Base-by-base conservation (phyloP, 2,329 filamentous ascomycete genomes). In the Chaetomiaceae sp. region DNA sequence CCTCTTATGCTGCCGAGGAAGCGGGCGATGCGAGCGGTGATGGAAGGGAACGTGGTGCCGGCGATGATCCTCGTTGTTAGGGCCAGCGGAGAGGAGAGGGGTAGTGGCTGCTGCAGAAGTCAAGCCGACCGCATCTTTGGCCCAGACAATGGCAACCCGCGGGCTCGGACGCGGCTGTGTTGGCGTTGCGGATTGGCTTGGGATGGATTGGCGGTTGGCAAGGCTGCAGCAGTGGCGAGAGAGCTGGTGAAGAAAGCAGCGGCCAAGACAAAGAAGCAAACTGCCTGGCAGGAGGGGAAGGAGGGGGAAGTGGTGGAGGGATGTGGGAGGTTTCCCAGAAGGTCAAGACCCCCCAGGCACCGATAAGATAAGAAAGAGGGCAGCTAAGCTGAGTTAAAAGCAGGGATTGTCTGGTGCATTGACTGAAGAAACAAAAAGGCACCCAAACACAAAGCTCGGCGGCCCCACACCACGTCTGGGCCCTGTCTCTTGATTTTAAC, bases 91-190 rank as follows among this genome's bases (percentile, higher is more conserved):
- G 21, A 12, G 21, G 33, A 45, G 53, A 43, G 49, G 50, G 50
- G 45, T 47, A 44, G n/a, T n/a, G n/a, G 50, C 27, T 27, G 38
- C 34, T 38, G 48, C 20, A 25, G 33, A 12, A 20, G 41, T 55
- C 53, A 55, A 44, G 14, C 34, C 3, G 35, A 30, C 39, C 12
- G 53, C 53, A 55, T 55, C 23, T 44, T 53, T 20, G 38, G 17
- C 33, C 7, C 7, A 25, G 14, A 20, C 13, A 17, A 17, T 27
- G 25, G 16, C 14, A 16, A 44, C 34, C 41, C 20, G 44, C 39
- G 20, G 23, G 34, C 23, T 50, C 20, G 6, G 42, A 20, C 23
- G 19, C 27, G 35, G 13, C 9, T 23, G 20, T 41, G 30, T 12
- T 14, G 20, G 17, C 44, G 44, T 44, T 44, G 25, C 48, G 16